phyloP scores from a whole-genome alignment of 2,329 filamentous ascomycete genomes.

The Botrytis sinoallii region DNA sequence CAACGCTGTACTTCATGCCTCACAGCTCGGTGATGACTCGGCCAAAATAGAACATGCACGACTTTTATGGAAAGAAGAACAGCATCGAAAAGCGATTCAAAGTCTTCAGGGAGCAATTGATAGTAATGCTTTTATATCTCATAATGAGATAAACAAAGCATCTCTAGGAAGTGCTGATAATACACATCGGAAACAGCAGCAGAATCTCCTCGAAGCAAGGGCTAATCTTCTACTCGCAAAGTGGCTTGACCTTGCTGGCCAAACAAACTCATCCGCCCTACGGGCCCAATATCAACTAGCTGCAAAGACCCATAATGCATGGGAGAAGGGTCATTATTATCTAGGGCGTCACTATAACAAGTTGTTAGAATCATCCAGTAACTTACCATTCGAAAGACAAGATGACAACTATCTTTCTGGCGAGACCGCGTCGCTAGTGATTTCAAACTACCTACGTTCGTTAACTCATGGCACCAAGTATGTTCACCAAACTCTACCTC shows the following conservation, averaged over 20 bases:
- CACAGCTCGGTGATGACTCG: constrained; percentile 76
- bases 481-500: constrained; percentile 88
- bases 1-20: constrained; percentile 87
- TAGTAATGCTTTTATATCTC: constrained; percentile 66
- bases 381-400: constrained; percentile 72
- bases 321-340: constrained; percentile 98
- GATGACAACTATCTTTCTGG: constrained; percentile 73
- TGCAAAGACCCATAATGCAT: constrained; percentile 64
- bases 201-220: constrained; percentile 64
- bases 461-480: constrained; percentile 90
- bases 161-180: constrained; percentile 25
- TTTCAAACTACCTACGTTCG: constrained; percentile 89
- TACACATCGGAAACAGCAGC: constrained; percentile 40
- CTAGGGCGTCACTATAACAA: constrained; percentile 97
- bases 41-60: constrained; percentile 93
- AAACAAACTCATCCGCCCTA: constrained; percentile 79
- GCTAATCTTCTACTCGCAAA: constrained; percentile 89
- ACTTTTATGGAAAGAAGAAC: constrained; percentile 87
- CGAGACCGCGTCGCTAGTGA: constrained; percentile 81
- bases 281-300: constrained; percentile 81
- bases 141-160: constrained; percentile 31
- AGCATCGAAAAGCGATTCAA: constrained; percentile 93
- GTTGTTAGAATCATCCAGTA: constrained; percentile 83
- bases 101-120: constrained; percentile 83
- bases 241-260: constrained; percentile 93